These are phyloP conservation scores for Teunomyces kruisii DNA, from an alignment of 805 yeast species.

Conservation along the genomic window DNA sequence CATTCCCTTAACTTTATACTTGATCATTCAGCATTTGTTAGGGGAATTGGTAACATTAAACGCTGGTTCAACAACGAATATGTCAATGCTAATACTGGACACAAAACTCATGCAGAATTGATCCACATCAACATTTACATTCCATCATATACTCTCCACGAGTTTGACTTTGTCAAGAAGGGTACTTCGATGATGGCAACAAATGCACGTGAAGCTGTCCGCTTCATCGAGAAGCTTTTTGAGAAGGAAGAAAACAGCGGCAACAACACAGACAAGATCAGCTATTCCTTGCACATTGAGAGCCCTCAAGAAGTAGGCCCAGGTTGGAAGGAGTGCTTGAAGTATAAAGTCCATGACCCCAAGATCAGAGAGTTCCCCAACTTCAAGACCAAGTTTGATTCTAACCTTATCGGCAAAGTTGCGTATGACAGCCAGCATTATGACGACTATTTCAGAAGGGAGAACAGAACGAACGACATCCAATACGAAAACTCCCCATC, in stretches of 20 bases:
- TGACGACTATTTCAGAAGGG: conserved; percentile 5
- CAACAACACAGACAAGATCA: conserved; percentile 9
- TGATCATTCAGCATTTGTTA: conserved; percentile 67
- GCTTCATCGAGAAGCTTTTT: conserved; percentile 52
- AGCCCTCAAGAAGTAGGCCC: conserved; percentile 48
- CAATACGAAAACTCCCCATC: conserved; percentile 29
- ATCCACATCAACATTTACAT: conserved; percentile 42
- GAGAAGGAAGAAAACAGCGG: conserved; percentile 21
- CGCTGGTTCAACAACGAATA: conserved; percentile 53
- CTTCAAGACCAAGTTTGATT: conserved; percentile 34
- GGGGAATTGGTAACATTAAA: conserved; percentile 67
- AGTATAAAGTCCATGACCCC: conserved; percentile 48
- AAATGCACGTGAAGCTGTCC: conserved; percentile 65
- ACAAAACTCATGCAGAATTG: conserved; percentile 14
- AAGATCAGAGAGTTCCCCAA: conserved; percentile 51
- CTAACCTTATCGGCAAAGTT: conserved; percentile 18
- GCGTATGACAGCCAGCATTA: conserved; percentile 1
- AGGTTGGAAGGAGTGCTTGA: conserved; percentile 47
- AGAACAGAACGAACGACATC: conserved; percentile 20
- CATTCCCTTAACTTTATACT: conserved; percentile 44
- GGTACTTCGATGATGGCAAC: conserved; percentile 55
- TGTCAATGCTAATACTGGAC: conserved; percentile 22
- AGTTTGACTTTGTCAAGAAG: conserved; percentile 27
- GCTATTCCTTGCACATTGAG: conserved; percentile 32
- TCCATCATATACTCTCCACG: conserved; percentile 45